A percentile compares a stretch with the other conserved stretches of the same genome.
These are phyloP conservation scores for Trapa incisa DNA, from an alignment of 345 rosid genomes.

Conservation along the genomic window DNA sequence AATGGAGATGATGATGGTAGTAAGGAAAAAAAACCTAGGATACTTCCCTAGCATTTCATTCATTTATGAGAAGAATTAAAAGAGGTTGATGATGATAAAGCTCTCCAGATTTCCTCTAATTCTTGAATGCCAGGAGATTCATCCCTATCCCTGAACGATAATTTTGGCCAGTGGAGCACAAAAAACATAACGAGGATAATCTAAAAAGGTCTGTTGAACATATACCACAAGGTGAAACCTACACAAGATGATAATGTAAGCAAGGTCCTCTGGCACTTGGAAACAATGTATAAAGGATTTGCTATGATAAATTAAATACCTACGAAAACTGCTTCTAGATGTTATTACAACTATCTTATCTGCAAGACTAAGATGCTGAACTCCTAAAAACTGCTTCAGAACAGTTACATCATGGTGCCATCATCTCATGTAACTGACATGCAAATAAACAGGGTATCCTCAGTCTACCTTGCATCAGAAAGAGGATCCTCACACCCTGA, in stretches of 20 bases:
- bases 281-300: not conserved
- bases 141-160: no score
- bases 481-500: not conserved
- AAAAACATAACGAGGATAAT: no score
- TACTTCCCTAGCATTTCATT: not conserved
- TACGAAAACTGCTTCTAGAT: not conserved
- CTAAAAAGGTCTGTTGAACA: no score
- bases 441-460: not conserved
- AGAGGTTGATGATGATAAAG: not conserved
- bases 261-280: not conserved
- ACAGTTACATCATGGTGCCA: not conserved
- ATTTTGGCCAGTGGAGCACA: no score
- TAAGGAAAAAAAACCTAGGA: no score
- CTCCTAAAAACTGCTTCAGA: not conserved
- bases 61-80: not conserved
- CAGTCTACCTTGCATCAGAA: not conserved
- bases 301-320: not conserved
- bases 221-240: no score
- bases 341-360: not conserved
- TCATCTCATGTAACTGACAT: not conserved
- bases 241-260: not conserved
- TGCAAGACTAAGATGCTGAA: not conserved
- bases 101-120: no score
- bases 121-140: no score
- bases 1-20: no score